Base-by-base conservation (phyloP, 306 rosid species). In the Citrullus mucosospermus region DNA sequence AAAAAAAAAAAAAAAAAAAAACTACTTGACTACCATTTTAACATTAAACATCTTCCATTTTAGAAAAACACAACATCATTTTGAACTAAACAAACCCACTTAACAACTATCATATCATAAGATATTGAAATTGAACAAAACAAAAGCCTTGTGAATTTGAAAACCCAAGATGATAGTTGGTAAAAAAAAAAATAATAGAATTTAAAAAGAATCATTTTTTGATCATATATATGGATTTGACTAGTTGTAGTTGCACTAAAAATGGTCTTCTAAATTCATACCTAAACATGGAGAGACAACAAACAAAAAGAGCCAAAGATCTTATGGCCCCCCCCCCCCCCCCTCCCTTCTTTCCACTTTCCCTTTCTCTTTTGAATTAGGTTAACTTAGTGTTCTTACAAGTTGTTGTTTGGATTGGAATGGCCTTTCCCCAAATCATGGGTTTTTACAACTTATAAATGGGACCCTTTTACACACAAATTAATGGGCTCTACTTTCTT, bases 301-400 rank as follows among this genome's bases (percentile, higher is more conserved):
- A 70, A 70, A 70, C 75, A 68, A 68, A 68, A 70, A 70, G 76
- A 25, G 57, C 58, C 76, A 70, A 46, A 46, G 38, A 70, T 70
- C 39, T 25, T 13, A 48, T 46, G 58, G 76, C 57, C 58, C 71
- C 68, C 22, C 44, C 6, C 44, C 43, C 15, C 18, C n/a, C n/a
- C 22, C 22, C 22, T 22, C 22, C 22, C 22, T 22, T 2, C 34
- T 30, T 59, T 62, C 69, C 69, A 62, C 69, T 14, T 62, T 16
- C 20, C 6, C 69, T 22, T 22, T 43, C 75, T 12, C 75, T 20
- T n/a, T 41, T 68, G 18, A 43, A 68, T 70, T 69, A 46, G 10
- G 9, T 48, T 38, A 70, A 10, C 76, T 70, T 17, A 38, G 25
- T 66, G 73, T 66, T 54, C 51, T 39, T 39, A 38, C 72, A 36